Percentiles rank a stretch among this genome's conserved stretches.
phyloP scores from a whole-genome alignment of 768 basidiomycete genomes.

The Boletus insuetus region DNA sequence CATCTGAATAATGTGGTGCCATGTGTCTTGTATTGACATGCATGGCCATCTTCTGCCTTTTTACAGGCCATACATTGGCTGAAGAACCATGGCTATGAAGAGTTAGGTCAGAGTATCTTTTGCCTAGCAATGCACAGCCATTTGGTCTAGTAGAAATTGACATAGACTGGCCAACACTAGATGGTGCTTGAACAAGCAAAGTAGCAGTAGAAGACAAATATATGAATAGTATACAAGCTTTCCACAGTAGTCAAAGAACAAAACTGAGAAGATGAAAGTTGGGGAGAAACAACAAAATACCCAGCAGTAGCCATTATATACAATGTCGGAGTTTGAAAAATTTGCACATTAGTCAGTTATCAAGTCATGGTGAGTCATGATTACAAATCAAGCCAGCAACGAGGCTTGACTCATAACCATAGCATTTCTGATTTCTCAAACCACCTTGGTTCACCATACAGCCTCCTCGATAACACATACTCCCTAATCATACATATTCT shows the following conservation, averaged over 20 bases:
- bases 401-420: too few species aligned
- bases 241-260: neutral
- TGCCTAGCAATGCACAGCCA: slow-evolving; percentile 1
- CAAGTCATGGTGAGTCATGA: neutral
- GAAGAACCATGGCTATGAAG: neutral
- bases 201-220: neutral
- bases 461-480: too few species aligned
- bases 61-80: neutral
- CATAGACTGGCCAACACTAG: neutral
- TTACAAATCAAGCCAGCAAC: neutral
- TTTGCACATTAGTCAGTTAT: neutral
- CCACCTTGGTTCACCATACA: too few species aligned
- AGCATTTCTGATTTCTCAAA: too few species aligned
- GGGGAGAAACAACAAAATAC: neutral
- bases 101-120: neutral
- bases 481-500: too few species aligned
- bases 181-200: neutral
- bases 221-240: neutral
- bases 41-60: slow-evolving; percentile 11
- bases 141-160: neutral
- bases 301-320: slow-evolving; percentile 11
- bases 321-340: slow-evolving; percentile 17
- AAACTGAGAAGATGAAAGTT: neutral
- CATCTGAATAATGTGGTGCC: neutral
- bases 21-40: slow-evolving; percentile 21